phyloP scores from a whole-genome alignment of 345 rosid species.

The Populus ilicifolia region DNA sequence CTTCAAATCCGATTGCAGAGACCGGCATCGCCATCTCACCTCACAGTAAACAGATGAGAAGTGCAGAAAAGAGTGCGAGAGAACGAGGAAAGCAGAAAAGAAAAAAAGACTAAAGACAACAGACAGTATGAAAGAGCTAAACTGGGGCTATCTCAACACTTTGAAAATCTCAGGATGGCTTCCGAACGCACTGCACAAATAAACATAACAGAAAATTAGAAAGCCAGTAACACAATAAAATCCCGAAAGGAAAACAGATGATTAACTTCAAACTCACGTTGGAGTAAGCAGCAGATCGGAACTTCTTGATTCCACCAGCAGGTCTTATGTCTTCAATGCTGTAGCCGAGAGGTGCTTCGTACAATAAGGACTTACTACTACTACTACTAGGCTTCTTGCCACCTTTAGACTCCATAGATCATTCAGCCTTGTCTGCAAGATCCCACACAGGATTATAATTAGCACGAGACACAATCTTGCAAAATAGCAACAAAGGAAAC shows the following conservation, averaged over 20 bases:
- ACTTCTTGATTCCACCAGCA: constrained; percentile 33
- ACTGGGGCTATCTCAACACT: constrained; percentile 16
- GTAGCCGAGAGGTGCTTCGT: constrained; percentile 36
- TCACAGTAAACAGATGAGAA: constrained; percentile 20
- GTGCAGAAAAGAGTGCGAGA: constrained; percentile 33
- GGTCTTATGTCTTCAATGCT: constrained; percentile 36
- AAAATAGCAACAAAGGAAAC: not conserved
- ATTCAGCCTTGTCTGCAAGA: constrained; percentile 19
- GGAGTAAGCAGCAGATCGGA: constrained; percentile 36
- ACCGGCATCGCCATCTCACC: constrained; percentile 41
- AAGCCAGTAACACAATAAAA: not conserved
- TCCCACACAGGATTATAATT: not conserved
- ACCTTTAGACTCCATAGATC: constrained; percentile 37
- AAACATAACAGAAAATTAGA: not conserved
- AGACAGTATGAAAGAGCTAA: constrained; percentile 6
- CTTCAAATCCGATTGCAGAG: constrained; percentile 87
- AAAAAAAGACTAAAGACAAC: not conserved
- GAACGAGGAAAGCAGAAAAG: constrained; percentile 37
- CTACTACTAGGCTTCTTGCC: constrained; percentile 32
- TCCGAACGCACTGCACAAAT: constrained; percentile 23
- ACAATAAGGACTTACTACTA: constrained; percentile 23
- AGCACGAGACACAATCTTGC: not conserved
- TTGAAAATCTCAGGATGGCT: constrained; percentile 21
- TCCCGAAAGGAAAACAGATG: not conserved
- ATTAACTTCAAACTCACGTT: constrained; percentile 21